phyloP scores from a whole-genome alignment of 768 basidiomycete species.

The Porphyrellus cyaneotinctus region DNA sequence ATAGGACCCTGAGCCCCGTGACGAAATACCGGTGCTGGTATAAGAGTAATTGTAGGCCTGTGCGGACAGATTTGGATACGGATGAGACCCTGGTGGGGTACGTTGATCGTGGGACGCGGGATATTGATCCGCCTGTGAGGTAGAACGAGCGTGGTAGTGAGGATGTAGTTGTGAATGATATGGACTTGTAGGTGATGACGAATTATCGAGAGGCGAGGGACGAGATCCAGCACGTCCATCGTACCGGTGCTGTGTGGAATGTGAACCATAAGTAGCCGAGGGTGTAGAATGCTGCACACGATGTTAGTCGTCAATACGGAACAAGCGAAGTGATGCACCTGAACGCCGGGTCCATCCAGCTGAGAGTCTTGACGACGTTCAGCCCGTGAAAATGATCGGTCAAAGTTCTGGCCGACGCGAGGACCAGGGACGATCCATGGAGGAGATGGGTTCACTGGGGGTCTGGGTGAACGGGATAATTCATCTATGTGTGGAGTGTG shows the following conservation, averaged over 20 bases:
- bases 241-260: constrained; percentile 24
- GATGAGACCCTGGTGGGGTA: constrained; percentile 21
- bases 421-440: constrained; percentile 45
- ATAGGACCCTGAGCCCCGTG: constrained; percentile 21
- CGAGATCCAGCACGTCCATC: constrained; percentile 23
- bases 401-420: constrained; percentile 27
- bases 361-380: constrained; percentile 24
- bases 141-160: constrained; percentile 24
- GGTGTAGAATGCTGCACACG: constrained; percentile 21
- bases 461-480: constrained; percentile 39
- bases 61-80: constrained; percentile 21
- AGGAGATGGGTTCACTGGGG: constrained; percentile 37
- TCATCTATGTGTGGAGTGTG: constrained; percentile 37
- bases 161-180: constrained; percentile 21
- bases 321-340: constrained; percentile 18
- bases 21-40: constrained; percentile 11
- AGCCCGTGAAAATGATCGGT: constrained; percentile 24
- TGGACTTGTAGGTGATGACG: constrained; percentile 20
- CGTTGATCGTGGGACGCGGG: constrained; percentile 29
- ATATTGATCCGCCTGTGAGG: constrained; percentile 28
- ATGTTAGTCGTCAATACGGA: constrained; percentile 1
- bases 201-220: constrained; percentile 18
- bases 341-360: constrained; percentile 29
- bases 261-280: constrained; percentile 18
- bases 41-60: constrained; percentile 20